Conservation (phyloP, 106 monocot species). For the Dioscorea zingiberensis region DNA sequence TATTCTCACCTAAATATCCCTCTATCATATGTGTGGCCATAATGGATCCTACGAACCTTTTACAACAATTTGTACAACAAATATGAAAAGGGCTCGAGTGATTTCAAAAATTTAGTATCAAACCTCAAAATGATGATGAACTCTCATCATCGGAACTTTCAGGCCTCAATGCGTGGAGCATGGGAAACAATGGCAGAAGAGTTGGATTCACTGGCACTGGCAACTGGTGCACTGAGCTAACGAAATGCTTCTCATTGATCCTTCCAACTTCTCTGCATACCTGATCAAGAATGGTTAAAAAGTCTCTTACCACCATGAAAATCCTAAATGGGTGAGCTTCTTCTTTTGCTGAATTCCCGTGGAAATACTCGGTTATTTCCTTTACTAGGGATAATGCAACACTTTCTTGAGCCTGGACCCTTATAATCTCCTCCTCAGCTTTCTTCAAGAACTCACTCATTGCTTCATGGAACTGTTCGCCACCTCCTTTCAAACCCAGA, state of each 20-base stretch:
- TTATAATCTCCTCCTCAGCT: slow-evolving; percentile 70
- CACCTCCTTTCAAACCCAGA: not conserved
- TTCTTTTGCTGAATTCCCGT: slow-evolving; percentile 74
- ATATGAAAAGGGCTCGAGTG: not conserved
- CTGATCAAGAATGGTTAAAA: slow-evolving; percentile 61
- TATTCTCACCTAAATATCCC: not conserved
- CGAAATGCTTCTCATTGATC: slow-evolving; percentile 36
- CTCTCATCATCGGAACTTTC: slow-evolving; percentile 60
- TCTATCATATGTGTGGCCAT: not conserved
- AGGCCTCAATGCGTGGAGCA: slow-evolving; percentile 34
- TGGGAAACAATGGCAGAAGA: slow-evolving; percentile 32
- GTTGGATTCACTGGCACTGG: slow-evolving; percentile 66
- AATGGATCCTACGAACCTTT: slow-evolving; percentile 7
- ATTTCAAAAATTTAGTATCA: not conserved
- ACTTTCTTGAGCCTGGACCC: slow-evolving; percentile 73
- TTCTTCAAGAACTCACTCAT: slow-evolving; percentile 57
- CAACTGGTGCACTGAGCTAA: slow-evolving; percentile 38
- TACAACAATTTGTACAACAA: slow-evolving; percentile 19
- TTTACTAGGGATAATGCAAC: slow-evolving; percentile 70
- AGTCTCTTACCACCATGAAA: slow-evolving; percentile 91
- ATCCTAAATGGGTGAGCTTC: slow-evolving; percentile 89
- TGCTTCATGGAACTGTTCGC: slow-evolving; percentile 26
- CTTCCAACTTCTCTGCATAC: slow-evolving; percentile 84
- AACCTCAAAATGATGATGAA: slow-evolving; percentile 15
- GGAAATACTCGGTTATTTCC: slow-evolving; percentile 92